Percentiles rank a stretch among this genome's conserved stretches.
Conservation (phyloP, 805 yeast species). For the Wickerhamomyces rabaulensis region DNA sequence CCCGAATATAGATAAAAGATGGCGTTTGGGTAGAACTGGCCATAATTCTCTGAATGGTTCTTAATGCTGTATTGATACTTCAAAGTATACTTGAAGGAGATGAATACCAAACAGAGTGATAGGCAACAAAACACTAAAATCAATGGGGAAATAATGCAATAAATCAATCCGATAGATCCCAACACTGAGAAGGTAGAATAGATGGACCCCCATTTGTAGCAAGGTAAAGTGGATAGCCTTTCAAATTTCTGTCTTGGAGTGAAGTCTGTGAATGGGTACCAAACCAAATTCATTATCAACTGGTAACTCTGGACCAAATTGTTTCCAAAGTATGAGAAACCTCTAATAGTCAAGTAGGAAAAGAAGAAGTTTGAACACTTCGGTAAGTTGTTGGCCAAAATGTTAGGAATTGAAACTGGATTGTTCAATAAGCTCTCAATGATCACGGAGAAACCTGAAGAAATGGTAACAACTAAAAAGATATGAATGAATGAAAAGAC, state of each 20-base stretch:
- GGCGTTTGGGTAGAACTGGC: conserved; percentile 68
- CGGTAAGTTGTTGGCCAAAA: conserved; percentile 76
- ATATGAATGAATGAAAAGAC: conserved; percentile 76
- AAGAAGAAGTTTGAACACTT: conserved; percentile 83
- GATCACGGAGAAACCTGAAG: conserved; percentile 68
- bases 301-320: conserved; percentile 57
- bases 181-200: conserved; percentile 75
- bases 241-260: conserved; percentile 59
- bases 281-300: conserved; percentile 36
- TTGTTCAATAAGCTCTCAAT: conserved; percentile 56
- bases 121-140: conserved; percentile 57
- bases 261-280: conserved; percentile 33
- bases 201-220: conserved; percentile 69
- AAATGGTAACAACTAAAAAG: conserved; percentile 78
- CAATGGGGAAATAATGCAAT: conserved; percentile 74
- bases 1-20: conserved; percentile 76
- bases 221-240: conserved; percentile 38
- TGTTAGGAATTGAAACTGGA: conserved; percentile 67
- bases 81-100: conserved; percentile 68
- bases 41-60: conserved; percentile 60
- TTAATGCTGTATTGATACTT: conserved; percentile 48
- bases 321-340: conserved; percentile 70
- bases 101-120: conserved; percentile 49
- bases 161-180: conserved; percentile 74
- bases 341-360: conserved; percentile 69